Base-by-base conservation (phyloP, 1,139 yeast species). In the Suhomyces bolitotheri region DNA sequence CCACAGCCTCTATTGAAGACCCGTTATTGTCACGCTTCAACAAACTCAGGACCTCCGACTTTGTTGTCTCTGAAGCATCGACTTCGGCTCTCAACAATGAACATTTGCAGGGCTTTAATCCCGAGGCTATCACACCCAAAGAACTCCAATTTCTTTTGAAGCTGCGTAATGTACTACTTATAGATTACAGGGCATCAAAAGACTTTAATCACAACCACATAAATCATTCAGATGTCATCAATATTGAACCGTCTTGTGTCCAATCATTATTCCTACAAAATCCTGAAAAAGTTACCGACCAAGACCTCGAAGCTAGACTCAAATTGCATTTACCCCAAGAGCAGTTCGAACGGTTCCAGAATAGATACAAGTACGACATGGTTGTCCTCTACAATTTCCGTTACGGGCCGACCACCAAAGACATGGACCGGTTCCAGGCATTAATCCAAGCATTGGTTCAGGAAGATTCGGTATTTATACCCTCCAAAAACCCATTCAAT, bases 161-260 rank as follows among this genome's bases (percentile, higher is more conserved):
- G 7, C 29, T 23, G 22, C 16, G 46, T 24, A 49, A 50, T 5
- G 45, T 78, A 10, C 62, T 85, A 25, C 44, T 85, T 16, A 69
- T 89, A 15, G 97, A 89, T 53, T 71, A 80, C 28, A 67, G 96
- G 42, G 66, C 79, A 10, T 62, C 81, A 27, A 66, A 67, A 16
- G 80, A 76, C 27, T 86, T 72, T 55, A 71, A 76, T 29, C 66
- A 65, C 33, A 73, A 76, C 25, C 95, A 83, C 53, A 76, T 89
- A 21, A 68, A 71, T 14, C 62, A 71, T 22, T 56, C 63, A 1
- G 73, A 81, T 31, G 58, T 82, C 7, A 72, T 85, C 12, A 83
- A 89, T 53, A 73, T 88, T 10, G 95, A 85, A 38, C 96, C 96
- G 0, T 62, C 76, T 4, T 66, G 78, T 5, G 49, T 65, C 3